phyloP scores from a whole-genome alignment of 202 grass and related monocot genomes.

The Zoysia matrella region DNA sequence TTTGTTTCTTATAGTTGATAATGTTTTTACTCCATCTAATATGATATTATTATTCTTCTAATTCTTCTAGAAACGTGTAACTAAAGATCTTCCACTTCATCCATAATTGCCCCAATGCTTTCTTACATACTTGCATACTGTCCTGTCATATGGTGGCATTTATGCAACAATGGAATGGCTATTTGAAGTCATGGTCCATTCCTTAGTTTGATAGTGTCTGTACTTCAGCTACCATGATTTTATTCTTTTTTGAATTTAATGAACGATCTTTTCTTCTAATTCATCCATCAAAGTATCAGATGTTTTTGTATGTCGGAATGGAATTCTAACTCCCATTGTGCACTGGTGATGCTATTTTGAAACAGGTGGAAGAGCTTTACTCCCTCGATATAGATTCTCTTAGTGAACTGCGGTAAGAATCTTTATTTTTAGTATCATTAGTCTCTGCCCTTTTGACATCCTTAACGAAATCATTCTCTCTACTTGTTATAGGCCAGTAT shows the following conservation, averaged over 20 bases:
- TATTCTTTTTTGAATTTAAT: not conserved
- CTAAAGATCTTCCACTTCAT: not conserved
- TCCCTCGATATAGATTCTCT: constrained; percentile 87
- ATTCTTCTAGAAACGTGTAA: not conserved
- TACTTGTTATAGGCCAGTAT: constrained; percentile 72
- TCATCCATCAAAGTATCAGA: not conserved
- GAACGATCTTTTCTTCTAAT: not conserved
- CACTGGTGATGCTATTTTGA: constrained; percentile 26
- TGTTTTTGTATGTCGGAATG: not conserved
- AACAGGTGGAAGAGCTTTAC: constrained; percentile 95
- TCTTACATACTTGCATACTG: constrained; percentile 18
- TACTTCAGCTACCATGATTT: not conserved
- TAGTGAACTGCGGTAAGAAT: constrained; percentile 69
- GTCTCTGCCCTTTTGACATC: not conserved
- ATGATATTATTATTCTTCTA: not conserved
- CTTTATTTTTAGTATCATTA: constrained; percentile 24
- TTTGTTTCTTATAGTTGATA: constrained; percentile 4
- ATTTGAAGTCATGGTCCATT: constrained; percentile 3
- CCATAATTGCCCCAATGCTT: not conserved
- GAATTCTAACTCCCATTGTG: not conserved
- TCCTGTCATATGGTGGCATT: not conserved
- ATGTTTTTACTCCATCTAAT: not conserved
- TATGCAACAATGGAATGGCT: not conserved
- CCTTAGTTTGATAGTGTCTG: not conserved
- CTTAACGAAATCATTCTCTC: constrained; percentile 20